Base-by-base conservation (phyloP, 2,329 filamentous ascomycete species). In the Curvularia spicifera region DNA sequence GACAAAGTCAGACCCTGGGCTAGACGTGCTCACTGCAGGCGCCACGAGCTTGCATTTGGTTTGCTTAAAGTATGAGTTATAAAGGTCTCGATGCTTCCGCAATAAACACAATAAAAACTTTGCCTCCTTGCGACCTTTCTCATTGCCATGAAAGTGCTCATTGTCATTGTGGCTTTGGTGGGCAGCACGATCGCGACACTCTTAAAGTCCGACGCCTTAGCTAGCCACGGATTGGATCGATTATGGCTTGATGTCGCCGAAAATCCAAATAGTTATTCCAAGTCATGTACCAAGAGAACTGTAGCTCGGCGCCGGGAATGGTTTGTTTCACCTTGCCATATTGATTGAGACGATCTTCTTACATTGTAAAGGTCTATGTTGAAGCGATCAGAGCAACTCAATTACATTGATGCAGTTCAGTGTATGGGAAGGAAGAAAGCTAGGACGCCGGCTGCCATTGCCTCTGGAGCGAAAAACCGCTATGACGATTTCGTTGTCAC, bases 401-500 rank as follows among this genome's bases (percentile, higher is more conserved):
- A 35, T 15, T 35, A 35, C 33, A 35, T 35, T 35, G 33, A 35
- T 12, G 33, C 33, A 15, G 33, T 35, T 12, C 33, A 35, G 33
- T 35, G 33, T 12, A 35, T 35, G 33, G 33, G 33, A 35, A 35
- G 33, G 6, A 35, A n/a, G 33, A 35, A 35, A 35, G 33, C 33
- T 6, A 35, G 13, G 33, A 44, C 42, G 2, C 69, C 71, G 8
- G 60, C 58, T 9, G 48, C 53, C 3, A 45, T 70, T 29, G 67
- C 68, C 3, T 53, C 72, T 7, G 74, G 73, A 18, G 72, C 66
- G 2, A 69, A 63, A 48, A 72, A 53, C 33, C 60, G 73, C 7
- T 71, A 72, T 46, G 72, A 75, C 55, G 71, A 74, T 44, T 73
- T 73, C 39, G 68, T 72, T 1, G 70, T 68, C 8, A 69, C 67